Evolutionary conservation across 495 filamentous ascomycete genomes (phyloP), one percentile per base, ranked within the genome.

Genomic region (Monascus purpureus): DNA sequence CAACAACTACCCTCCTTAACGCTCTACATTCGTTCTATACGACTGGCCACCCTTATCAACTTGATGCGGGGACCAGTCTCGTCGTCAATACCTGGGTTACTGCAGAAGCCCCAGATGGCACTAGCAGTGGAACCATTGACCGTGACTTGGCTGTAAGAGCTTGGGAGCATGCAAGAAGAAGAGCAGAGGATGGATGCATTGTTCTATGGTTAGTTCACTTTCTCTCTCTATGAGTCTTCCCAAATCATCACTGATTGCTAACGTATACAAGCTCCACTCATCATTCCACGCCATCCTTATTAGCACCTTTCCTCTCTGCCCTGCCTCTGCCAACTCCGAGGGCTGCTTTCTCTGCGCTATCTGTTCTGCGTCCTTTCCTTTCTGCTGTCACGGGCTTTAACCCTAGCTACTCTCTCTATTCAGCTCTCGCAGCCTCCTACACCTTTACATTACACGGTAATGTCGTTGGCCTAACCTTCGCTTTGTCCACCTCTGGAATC

Each of bases 1-100:
- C 90, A 6, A 94, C 92, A 3, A 88, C 85, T 6, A 88, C 83
- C 1, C 68, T 96, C 16, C 71, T 97, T 31, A 93, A 94, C 55
- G 75, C 85, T 34, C 69, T 95, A 15, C 86, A 97, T 54, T 88
- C 80, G 32, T 76, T 77, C 43, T 95, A 93, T 53, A 71, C 77
- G n/a, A 77, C 78, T 2, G 72, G 70, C 6, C 72, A 82, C 38
- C 77, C 88, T 6, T 87, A 90, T 53, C 67, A 67, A 36, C 70
- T 96, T 4, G 90, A 97, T 53, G 76, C 84, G n/a, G 80, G 82
- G 23, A 88, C 88, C 1, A 93, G 84, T 45, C 48, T 95, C 30
- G 92, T 88, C 0, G 88, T 96, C 33, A 96, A 95, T 57, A 92
- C 88, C 38, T 94, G 85, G 84, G 67, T 85, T 15, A 92, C 80